Evolutionary conservation across 192 early-diverging fungal species (phyloP).

Genomic region (Coemansia sp.): DNA sequence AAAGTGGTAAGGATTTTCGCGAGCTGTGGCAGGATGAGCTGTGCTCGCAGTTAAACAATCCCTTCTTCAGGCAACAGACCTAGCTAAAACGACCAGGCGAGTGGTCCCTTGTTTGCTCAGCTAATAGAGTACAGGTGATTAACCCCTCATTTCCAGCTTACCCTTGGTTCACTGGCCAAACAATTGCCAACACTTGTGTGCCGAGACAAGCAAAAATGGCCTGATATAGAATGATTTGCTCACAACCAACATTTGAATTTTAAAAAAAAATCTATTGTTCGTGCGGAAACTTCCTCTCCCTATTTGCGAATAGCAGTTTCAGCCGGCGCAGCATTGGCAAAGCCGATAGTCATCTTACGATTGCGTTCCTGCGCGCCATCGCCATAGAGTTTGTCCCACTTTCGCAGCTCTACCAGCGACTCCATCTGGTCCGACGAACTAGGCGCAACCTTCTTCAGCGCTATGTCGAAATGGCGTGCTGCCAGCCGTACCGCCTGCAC

Average conservation of each 20-base stretch:
- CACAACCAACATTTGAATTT: too few relatives aligned
- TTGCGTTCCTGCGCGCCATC: constrained; percentile 64
- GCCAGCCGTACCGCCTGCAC: constrained; percentile 19
- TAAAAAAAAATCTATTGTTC: neutral
- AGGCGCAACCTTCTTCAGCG: constrained; percentile 79
- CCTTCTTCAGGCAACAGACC: too few relatives aligned
- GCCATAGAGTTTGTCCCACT: constrained; percentile 89
- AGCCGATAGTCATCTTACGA: constrained; percentile 42
- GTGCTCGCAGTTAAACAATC: too few relatives aligned
- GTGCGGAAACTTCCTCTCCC: neutral
- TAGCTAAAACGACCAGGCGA: too few relatives aligned
- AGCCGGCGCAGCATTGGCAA: constrained; percentile 17
- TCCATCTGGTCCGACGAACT: constrained; percentile 89
- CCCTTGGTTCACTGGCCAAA: too few relatives aligned
- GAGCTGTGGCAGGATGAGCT: too few relatives aligned
- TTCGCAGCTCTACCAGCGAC: constrained; percentile 81
- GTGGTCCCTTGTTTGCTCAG: too few relatives aligned
- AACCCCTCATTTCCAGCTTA: too few relatives aligned
- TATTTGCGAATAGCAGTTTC: constrained; percentile 2
- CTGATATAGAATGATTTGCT: too few relatives aligned
- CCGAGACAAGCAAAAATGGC: too few relatives aligned
- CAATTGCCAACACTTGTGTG: too few relatives aligned
- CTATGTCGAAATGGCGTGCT: constrained; percentile 77
- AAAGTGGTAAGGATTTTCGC: neutral
- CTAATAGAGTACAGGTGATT: too few relatives aligned